Conservation (phyloP, 495 filamentous ascomycete species). For the Parachaetomium inaequale region DNA sequence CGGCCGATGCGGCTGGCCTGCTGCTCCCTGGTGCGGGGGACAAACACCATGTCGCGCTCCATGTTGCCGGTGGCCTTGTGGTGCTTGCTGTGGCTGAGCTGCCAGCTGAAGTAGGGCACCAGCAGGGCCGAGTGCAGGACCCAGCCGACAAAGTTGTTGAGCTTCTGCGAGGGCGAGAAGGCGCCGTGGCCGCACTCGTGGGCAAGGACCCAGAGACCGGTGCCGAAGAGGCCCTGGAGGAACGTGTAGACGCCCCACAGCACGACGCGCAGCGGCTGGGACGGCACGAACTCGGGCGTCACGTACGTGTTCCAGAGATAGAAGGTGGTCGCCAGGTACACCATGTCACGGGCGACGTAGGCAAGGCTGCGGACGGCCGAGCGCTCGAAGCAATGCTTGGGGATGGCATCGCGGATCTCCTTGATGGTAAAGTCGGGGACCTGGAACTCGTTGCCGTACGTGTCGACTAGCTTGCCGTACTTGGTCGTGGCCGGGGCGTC, state of each 20-base stretch:
- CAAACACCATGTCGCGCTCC: conserved; percentile 96
- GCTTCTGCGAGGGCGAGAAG: conserved; percentile 72
- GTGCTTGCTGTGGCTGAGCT: conserved; percentile 89
- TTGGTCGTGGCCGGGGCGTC: conserved; percentile 25
- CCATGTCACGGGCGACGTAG: conserved; percentile 70
- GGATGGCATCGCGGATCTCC: conserved; percentile 77
- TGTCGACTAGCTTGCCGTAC: conserved; percentile 61
- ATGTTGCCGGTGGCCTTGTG: conserved; percentile 95
- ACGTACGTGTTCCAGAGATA: conserved; percentile 63
- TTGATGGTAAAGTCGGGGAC: conserved; percentile 76
- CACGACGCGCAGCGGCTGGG: conserved; percentile 49
- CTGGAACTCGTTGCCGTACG: conserved; percentile 70
- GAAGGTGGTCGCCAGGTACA: conserved; percentile 59
- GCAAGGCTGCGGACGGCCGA: conserved; percentile 57
- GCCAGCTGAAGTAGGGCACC: conserved; percentile 90
- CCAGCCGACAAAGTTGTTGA: conserved; percentile 87
- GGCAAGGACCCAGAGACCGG: conserved; percentile 79
- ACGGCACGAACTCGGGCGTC: conserved; percentile 58
- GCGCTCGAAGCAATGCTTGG: conserved; percentile 75
- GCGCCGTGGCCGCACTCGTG: conserved; percentile 88
- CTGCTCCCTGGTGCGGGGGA: conserved; percentile 77
- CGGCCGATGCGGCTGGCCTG: conserved; percentile 67
- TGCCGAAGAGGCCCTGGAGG: conserved; percentile 71
- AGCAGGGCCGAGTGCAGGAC: conserved; percentile 75
- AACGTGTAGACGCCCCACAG: conserved; percentile 71